These are phyloP conservation scores for Clathrus columnatus DNA, from an alignment of 768 basidiomycete species.

Conservation along the genomic window DNA sequence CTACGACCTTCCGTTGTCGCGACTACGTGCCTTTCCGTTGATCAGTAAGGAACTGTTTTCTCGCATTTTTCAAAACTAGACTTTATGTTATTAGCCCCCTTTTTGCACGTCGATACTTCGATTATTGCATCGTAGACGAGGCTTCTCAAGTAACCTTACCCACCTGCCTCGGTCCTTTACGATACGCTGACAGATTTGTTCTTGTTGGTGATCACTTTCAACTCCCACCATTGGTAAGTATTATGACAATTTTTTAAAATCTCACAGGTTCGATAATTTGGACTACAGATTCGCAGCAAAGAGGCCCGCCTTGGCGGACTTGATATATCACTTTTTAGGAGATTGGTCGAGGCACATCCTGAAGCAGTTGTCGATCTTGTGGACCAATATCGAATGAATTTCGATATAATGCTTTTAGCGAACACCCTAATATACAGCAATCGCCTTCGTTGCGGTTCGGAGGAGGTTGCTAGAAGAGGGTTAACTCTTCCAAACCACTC, in stretches of 20 bases:
- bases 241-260: neutral
- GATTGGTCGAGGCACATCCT: conserved; percentile 81
- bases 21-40: conserved; percentile 88
- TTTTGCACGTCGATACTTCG: conserved; percentile 78
- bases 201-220: conserved; percentile 98
- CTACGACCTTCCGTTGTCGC: conserved; percentile 91
- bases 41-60: conserved; percentile 58
- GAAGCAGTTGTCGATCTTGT: conserved; percentile 77
- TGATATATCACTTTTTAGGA: conserved; percentile 83
- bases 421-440: conserved; percentile 81
- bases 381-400: conserved; percentile 94
- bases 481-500: conserved; percentile 44
- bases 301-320: conserved; percentile 78
- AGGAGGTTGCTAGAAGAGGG: conserved; percentile 50
- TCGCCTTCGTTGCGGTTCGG: conserved; percentile 70
- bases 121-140: conserved; percentile 97
- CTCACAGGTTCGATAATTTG: neutral
- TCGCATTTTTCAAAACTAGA: conserved; percentile 1
- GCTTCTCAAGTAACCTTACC: conserved; percentile 97
- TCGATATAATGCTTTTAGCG: conserved; percentile 86
- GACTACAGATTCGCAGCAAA: conserved; percentile 62
- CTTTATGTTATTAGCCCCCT: conserved; percentile 51
- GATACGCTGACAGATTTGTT: conserved; percentile 84
- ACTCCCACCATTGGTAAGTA: conserved; percentile 79
- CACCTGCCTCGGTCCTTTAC: conserved; percentile 87